Base-by-base conservation (phyloP, 2,329 filamentous ascomycete species). In the Botrytis porri region DNA sequence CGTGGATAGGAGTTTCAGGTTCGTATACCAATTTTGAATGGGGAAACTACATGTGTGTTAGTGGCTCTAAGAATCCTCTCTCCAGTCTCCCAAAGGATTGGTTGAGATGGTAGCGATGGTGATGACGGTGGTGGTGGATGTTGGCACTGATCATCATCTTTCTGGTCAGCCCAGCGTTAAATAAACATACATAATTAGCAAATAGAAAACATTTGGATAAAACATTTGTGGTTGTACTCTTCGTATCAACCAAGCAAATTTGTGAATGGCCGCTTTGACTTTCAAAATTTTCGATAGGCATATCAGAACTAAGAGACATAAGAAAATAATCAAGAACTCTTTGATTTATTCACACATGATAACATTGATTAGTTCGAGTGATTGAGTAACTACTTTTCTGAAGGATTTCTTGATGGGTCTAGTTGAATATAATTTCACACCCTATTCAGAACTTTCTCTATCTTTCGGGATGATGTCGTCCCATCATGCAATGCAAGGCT, bases 1-100 rank as follows among this genome's bases (percentile, higher is more conserved):
- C 29, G 48, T 60, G 35, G 25, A 35, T 14, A 41, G 64, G 70
- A 61, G 43, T 54, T 32, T 4, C 48, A 41, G 64, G 64, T 16
- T 45, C 45, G 29, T 32, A 60, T 60, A 66, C 32, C 61, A 51
- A 66, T 45, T 59, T 48, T 72, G 51, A 48, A 41, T 51, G 39
- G 29, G 70, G 51, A 29, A 35, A 57, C 66, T 60, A 37, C 29
- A 45, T 45, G 51, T 67, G 48, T 48, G 25, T 32, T 25, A 29
- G 45, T 14, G 35, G 45, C 39, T 29, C 25, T 54, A 22, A 37
- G 25, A 29, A 39, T 61, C 41, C 39, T 35, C 39, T 60, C 48
- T 29, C 45, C 35, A 39, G 16, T n/a, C n/a, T 20, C 25, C 20
- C 14, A 16, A n/a, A 67, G 25, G 16, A 29, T 54, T 57, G 64